Evolutionary conservation across 257 asterid species (phyloP), one percentile per base, ranked within the genome.

Genomic region (Nicotiana sylvestris): DNA sequence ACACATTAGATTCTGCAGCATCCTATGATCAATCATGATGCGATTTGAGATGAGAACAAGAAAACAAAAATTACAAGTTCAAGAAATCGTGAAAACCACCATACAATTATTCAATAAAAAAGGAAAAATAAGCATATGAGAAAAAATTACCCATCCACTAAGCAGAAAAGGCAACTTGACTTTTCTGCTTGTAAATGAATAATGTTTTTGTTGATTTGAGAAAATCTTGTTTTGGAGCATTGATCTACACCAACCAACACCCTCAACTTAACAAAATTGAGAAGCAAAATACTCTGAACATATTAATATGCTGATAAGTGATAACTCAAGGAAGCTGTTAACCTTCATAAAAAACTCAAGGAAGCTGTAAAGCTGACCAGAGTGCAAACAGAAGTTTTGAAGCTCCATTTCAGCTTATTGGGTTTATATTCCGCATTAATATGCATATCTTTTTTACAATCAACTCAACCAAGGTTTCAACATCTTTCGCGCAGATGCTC

Each of bases 381-480:
- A 30, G 74, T 15, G 33, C 74, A 32, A 65, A 65, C 74, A 66
- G 74, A 32, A 66, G 74, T 66, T 12, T 32, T 66, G 74, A 32
- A 66, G 72, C 12, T 66, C 25, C 33, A 32, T 32, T 66, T 32
- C 74, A 66, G 74, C 25, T 66, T 30, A 66, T 13, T 7, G 13
- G 39, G 74, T 32, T 37, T 66, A 66, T 16, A 6, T 66, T 66
- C 35, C 21, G 16, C 49, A 6, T 6, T 32, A 66, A 74, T 29
- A 29, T 51, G 80, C 46, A 15, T 13, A 72, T 13, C 61, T 46
- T 12, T 72, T 72, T 46, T 46, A 37, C 4, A 72, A 25, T 72
- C 37, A 72, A 72, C 79, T 46, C 79, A 46, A 72, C 60, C 79
- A 72, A 72, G 25, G 79, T 46, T 46, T 13, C 79, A n/a, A 46